Evolutionary conservation across 768 basidiomycete species (phyloP).

Genomic region (Mycena filopes): DNA sequence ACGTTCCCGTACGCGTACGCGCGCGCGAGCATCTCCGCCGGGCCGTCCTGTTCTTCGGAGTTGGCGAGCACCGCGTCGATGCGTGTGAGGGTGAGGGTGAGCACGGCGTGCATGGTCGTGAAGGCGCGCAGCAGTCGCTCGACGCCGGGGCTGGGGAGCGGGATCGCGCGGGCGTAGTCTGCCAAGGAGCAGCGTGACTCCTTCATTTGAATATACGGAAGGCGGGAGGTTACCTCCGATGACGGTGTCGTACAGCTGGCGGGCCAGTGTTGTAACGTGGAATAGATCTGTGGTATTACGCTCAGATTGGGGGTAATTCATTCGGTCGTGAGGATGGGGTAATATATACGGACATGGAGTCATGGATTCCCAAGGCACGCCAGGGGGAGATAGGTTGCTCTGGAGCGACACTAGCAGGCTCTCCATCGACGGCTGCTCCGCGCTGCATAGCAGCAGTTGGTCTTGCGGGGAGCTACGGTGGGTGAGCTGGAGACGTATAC

Average conservation of each 20-base stretch:
- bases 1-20: not conserved
- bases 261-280: conserved; percentile 12
- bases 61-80: not conserved
- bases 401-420: not conserved
- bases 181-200: too few relatives aligned
- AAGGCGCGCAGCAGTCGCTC: not conserved
- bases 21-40: not conserved
- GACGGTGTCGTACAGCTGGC: conserved; percentile 7
- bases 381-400: too few relatives aligned
- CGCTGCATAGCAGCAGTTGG: conserved; percentile 18
- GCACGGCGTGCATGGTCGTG: not conserved
- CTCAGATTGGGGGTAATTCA: not conserved
- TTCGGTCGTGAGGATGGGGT: not conserved
- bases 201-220: too few relatives aligned
- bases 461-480: conserved; percentile 9
- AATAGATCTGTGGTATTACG: conserved; percentile 1
- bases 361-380: not conserved
- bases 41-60: too few relatives aligned
- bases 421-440: conserved; percentile 11
- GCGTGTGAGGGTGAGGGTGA: not conserved
- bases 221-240: not conserved
- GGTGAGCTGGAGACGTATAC: not conserved
- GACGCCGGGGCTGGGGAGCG: not conserved
- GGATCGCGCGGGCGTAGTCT: not conserved
- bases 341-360: conserved; percentile 1